Evolutionary conservation across 75 land plant species (phyloP).

Genomic region (Pinus tabuliformis): DNA sequence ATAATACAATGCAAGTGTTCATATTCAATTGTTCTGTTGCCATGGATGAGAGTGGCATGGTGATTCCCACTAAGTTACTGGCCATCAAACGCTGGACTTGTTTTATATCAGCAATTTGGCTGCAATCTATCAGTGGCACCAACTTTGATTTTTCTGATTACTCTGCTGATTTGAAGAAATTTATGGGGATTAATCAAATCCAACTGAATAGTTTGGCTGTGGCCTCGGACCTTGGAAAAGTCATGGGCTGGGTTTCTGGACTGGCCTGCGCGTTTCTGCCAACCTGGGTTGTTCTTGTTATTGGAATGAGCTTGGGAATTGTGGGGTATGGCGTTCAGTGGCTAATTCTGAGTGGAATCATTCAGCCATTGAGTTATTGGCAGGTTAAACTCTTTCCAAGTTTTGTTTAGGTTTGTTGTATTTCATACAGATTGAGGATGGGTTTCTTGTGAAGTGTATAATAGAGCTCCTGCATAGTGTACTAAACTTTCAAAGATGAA

Average conservation of each 20-base stretch:
- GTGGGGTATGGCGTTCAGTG: conserved; percentile 71
- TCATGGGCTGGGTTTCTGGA: conserved; percentile 73
- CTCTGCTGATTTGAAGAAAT: conserved; percentile 66
- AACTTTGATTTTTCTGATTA: conserved; percentile 78
- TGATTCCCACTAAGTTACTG: background rate
- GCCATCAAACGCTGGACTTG: conserved; percentile 46
- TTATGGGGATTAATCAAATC: conserved; percentile 65
- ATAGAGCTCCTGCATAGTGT: no score
- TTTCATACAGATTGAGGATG: no score
- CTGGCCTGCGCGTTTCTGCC: conserved; percentile 55
- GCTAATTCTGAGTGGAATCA: conserved; percentile 42
- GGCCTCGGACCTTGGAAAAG: conserved; percentile 83
- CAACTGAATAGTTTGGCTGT: conserved; percentile 77
- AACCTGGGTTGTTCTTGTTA: conserved; percentile 49
- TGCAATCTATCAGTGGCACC: conserved; percentile 72
- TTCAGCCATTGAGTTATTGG: conserved; percentile 40
- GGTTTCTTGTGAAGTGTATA: no score
- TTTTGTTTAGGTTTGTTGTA: background rate
- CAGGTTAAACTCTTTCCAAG: background rate
- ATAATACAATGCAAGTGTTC: background rate
- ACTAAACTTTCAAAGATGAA: no score
- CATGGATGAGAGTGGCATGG: background rate
- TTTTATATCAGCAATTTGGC: conserved; percentile 73
- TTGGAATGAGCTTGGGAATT: conserved; percentile 45
- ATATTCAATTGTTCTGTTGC: no score